These are phyloP conservation scores for Fusarium sp. DNA, from an alignment of 2,329 filamentous ascomycete species.

Conservation along the genomic window DNA sequence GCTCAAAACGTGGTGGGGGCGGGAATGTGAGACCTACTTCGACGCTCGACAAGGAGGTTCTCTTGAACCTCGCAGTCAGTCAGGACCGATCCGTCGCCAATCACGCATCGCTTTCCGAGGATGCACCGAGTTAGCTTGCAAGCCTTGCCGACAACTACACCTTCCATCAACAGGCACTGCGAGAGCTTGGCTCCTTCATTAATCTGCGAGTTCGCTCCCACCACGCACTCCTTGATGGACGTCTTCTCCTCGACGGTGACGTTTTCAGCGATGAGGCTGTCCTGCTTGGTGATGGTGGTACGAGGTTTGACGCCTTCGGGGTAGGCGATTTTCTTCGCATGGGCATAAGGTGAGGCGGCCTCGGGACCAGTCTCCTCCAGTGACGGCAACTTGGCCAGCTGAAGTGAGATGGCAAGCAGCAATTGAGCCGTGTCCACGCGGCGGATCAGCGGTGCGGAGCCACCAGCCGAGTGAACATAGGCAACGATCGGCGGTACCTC, in stretches of 20 bases:
- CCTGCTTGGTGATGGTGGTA: conserved; percentile 83
- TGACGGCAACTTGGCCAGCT: conserved; percentile 85
- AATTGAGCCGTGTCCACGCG: conserved; percentile 89
- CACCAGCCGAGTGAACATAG: conserved; percentile 77
- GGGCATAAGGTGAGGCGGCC: conserved; percentile 78
- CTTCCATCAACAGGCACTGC: conserved; percentile 94
- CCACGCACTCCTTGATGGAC: conserved; percentile 91
- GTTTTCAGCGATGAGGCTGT: conserved; percentile 88
- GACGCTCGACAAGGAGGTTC: conserved; percentile 86
- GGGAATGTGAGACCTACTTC: conserved; percentile 64
- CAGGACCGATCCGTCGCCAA: conserved; percentile 85
- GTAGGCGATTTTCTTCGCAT: conserved; percentile 83
- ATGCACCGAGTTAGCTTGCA: conserved; percentile 91
- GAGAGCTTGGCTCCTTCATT: conserved; percentile 85
- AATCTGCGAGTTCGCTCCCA: conserved; percentile 90
- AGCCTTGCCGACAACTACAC: conserved; percentile 84
- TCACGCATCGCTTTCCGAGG: conserved; percentile 80
- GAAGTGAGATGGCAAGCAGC: conserved; percentile 83
- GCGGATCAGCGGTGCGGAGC: conserved; percentile 75
- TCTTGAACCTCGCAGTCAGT: conserved; percentile 95
- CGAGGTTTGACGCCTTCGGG: conserved; percentile 83
- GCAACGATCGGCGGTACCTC: conserved; percentile 79
- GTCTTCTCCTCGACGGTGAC: conserved; percentile 89
- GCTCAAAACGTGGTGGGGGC: neutral
- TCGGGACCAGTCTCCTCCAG: conserved; percentile 71